Percentiles rank a stretch among this genome's conserved stretches.
Evolutionary conservation across 176 grass and related monocot species (phyloP).

Genomic region (Oryza meridionalis): DNA sequence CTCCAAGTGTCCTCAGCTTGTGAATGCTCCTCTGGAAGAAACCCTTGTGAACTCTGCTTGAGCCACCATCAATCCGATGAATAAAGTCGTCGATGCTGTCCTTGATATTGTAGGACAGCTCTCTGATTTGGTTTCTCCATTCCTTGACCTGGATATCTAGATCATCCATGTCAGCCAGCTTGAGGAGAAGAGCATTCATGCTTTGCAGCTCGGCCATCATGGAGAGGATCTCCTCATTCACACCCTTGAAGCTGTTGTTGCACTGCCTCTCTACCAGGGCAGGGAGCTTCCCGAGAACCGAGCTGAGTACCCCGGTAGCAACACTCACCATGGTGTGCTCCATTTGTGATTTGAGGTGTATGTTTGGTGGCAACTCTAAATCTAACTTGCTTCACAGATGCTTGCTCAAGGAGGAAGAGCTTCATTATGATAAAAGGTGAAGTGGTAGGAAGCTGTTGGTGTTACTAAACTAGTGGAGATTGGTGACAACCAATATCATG

Average conservation of each 20-base stretch:
- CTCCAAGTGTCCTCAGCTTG: neutral
- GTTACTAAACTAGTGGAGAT: too few relatives aligned
- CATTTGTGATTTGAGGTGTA: neutral
- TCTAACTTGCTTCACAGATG: too few relatives aligned
- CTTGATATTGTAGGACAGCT: neutral
- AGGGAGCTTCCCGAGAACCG: neutral
- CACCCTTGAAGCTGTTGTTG: neutral
- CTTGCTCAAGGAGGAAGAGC: too few relatives aligned
- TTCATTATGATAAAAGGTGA: too few relatives aligned
- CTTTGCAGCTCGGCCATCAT: slow-evolving; percentile 3
- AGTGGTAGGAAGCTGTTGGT: too few relatives aligned
- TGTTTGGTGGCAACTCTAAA: too few relatives aligned
- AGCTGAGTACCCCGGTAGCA: neutral
- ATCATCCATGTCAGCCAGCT: neutral
- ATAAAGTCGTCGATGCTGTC: neutral
- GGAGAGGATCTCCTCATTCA: neutral
- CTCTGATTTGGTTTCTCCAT: neutral
- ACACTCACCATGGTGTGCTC: neutral
- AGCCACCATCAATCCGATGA: too few relatives aligned
- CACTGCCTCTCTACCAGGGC: neutral
- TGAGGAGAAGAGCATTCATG: neutral
- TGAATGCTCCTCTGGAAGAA: neutral
- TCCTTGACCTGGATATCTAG: neutral
- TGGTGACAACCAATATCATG: too few relatives aligned
- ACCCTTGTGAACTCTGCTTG: too few relatives aligned